Evolutionary conservation across 2,329 filamentous ascomycete species (phyloP), one percentile per base, ranked within the genome.

Genomic region (Fusarium odoratissimum): DNA sequence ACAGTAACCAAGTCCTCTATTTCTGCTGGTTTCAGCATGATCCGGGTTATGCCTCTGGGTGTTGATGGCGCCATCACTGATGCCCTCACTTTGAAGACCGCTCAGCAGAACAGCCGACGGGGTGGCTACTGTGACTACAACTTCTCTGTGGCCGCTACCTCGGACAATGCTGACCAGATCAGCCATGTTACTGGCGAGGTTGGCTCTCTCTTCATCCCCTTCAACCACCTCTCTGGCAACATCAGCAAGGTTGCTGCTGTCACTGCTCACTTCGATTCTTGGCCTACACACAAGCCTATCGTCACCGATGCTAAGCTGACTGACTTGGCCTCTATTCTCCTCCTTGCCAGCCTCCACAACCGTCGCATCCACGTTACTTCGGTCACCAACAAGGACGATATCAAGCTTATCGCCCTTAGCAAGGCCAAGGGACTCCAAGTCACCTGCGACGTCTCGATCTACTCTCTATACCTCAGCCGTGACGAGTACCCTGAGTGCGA

Each of bases 231-330:
- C 31, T 93, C 92, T 67, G 92, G 92, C 75, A 95, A 95, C 81
- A 94, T 95, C 81, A 94, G 90, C 87, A 94, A 94, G 85, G 93
- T 95, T 49, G 92, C 93, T 25, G 90, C 92, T 14, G 92, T 95
- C 69, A 93, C 92, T 59, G 89, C 91, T 67, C 93, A 95, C 84
- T 95, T 95, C 77, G 91, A 91, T 68, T 87, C 90, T 30, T 95
- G 93, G 93, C 93, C 93, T 40, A 85, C 86, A 8, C 91, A 90
- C 84, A 95, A 95, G 85, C 92, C 93, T 55, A 93, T 95, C 76
- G 86, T 95, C 77, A 95, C 93, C 1, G 93, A 95, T 82, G 93
- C 93, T 57, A 94, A 93, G 85, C 90, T 91, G 62, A 94, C 92
- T 3, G 93, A 95, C 77, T 87, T 95, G 66, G 93, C 93, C n/a